Base-by-base conservation (phyloP, 139 green algal genomes). In the Coelastrella sp. region DNA sequence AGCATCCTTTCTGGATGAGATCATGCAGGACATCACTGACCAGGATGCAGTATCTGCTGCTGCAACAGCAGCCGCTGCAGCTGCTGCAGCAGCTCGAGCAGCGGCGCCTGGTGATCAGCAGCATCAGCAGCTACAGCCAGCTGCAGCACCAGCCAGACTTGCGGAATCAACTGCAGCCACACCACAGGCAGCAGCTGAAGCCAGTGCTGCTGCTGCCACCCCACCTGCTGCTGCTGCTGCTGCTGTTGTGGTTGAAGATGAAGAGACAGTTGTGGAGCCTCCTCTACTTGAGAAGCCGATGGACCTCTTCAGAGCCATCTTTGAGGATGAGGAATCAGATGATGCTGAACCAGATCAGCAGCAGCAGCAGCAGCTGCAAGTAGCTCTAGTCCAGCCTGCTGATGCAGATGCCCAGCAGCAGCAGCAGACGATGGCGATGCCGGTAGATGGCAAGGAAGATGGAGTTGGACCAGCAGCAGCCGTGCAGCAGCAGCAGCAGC, bases 281-380 rank as follows among this genome's bases (percentile, higher is more conserved):
- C 66, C 84, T 8, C 70, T 78, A 0, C 24, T 94, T 22, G 92
- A 97, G 10, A 93, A 89, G 79, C 96, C 96, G 0, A 63, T 98
- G 9, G 96, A 98, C 89, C 92, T 98, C 0, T 98, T 98, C 92
- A 96, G 97, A 35, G 95, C 96, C 19, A 98, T 98, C 78, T 98
- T 98, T 90, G 96, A 98, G 82, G 95, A 93, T 12, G 89, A 93
- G 3, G 94, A 97, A 15, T 93, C 94, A 74, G 92, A 95, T 25
- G 83, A 91, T 49, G 61, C 74, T 60, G 27, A 74, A 49, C 7
- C 57, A 59, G 63, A 56, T 10, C 84, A 66, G 15, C 49, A 74
- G 57, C 58, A 35, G 59, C 83, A 84, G 22, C 88, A 63, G 76
- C 76, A 83, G 35, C 49, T 58, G 78, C 78, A 65, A 49, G 7